Base-by-base conservation (phyloP, 2,329 filamentous ascomycete species). In the Didymella arachidicola region DNA sequence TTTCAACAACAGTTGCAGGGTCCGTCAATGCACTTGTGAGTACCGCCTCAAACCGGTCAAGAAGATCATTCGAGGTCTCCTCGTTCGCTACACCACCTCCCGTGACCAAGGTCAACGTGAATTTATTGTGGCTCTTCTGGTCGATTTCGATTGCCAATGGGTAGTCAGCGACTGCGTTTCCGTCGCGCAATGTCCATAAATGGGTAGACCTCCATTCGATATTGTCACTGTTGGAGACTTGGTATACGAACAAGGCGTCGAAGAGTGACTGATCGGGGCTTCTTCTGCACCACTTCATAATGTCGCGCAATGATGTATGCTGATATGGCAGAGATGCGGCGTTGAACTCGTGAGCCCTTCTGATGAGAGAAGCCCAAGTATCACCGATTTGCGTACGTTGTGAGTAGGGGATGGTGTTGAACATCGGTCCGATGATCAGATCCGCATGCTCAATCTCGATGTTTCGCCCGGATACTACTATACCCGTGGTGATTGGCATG, bases 401-500 rank as follows among this genome's bases (percentile, higher is more conserved):
- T 53, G 85, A 82, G 71, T 90, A 92, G 0, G 93, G 92, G 1
- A 97, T 80, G 0, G 93, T 97, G 72, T 97, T 97, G 82, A 97
- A 96, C 19, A 97, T 79, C 0, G 94, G 93, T 0, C 93, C 94
- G 41, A 95, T 84, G 0, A 91, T 85, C 22, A 81, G 72, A 45
- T 93, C 89, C 2, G 88, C 84, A 2, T 81, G 81, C 7, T 88
- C 83, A 12, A 92, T 78, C 42, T 90, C 85, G 4, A 96, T 84
- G 0, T 87, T 85, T 59, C 93, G 84, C 0, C 93, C 94, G 7
- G 93, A 95, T 0, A 91, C 84, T 12, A 97, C 84, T 19, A 96
- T 79, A 0, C 94, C 94, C 14, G 93, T 80, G 0, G 86, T 85
- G 1, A 84, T 77, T 7, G 81, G 75, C 16, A 77, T 71, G 3